These are phyloP conservation scores for Sextonia rubra DNA, from an alignment of 164 flowering plant species.

Conservation along the genomic window DNA sequence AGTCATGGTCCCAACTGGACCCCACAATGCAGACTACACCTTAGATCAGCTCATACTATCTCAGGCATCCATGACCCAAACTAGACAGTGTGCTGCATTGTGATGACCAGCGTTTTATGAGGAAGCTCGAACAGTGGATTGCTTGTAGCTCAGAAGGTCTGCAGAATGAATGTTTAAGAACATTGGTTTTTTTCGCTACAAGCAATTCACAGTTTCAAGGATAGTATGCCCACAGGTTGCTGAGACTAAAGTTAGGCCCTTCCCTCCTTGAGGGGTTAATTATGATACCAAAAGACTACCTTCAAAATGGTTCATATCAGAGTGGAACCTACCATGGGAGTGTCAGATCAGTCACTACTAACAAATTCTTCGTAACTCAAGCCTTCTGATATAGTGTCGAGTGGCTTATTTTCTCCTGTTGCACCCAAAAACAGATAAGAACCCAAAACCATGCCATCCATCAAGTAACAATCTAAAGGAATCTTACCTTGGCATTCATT, in stretches of 20 bases:
- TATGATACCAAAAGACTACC: background rate
- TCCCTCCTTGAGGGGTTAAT: too few species aligned
- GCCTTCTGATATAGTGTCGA: conserved; percentile 38
- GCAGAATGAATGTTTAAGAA: background rate
- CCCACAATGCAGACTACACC: too few species aligned
- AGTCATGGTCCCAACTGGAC: too few species aligned
- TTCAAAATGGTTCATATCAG: background rate
- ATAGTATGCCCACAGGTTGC: background rate
- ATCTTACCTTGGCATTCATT: conserved; percentile 53
- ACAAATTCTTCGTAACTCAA: conserved; percentile 19
- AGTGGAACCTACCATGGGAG: conserved; percentile 2
- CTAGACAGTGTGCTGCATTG: too few species aligned
- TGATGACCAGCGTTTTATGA: too few species aligned
- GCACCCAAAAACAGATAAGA: background rate
- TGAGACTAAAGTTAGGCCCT: too few species aligned
- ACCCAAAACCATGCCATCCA: background rate
- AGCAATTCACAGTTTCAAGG: background rate
- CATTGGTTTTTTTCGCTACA: background rate
- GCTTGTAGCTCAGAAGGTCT: background rate
- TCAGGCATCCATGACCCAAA: too few species aligned
- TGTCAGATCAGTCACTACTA: conserved; percentile 20
- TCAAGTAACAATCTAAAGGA: background rate
- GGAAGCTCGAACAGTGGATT: too few species aligned
- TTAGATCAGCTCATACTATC: too few species aligned
- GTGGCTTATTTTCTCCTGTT: conserved; percentile 47